Percentiles rank a stretch among this genome's conserved stretches.
Evolutionary conservation across 2,329 filamentous ascomycete species (phyloP).

Genomic region (Thielaviopsis populi): DNA sequence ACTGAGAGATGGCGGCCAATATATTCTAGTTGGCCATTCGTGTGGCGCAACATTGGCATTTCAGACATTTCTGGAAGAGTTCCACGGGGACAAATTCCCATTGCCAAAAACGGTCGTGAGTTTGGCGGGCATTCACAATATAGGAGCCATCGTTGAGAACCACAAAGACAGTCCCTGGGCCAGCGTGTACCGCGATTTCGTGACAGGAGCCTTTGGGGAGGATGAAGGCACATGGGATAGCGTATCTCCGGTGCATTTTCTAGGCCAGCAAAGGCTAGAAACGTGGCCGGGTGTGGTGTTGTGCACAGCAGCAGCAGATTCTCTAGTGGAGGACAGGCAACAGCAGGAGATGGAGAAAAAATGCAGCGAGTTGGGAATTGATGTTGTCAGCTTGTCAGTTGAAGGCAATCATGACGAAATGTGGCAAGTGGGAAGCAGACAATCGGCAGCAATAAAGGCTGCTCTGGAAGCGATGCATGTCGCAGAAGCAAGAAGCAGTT

Average conservation of each 20-base stretch:
- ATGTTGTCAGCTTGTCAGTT: background rate
- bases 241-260: slow-evolving; percentile 26
- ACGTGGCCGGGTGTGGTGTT: background rate
- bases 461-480: background rate
- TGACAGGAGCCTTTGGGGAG: slow-evolving; percentile 32
- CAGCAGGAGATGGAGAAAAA: background rate
- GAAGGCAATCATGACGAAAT: slow-evolving; percentile 11
- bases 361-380: background rate
- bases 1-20: slow-evolving; percentile 28
- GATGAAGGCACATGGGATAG: slow-evolving; percentile 26
- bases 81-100: slow-evolving; percentile 13
- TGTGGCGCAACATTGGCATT: slow-evolving; percentile 43
- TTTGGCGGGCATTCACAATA: slow-evolving; percentile 38
- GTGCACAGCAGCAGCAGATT: slow-evolving; percentile 2
- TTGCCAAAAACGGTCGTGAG: slow-evolving; percentile 28
- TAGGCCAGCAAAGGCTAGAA: background rate
- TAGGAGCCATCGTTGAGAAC: slow-evolving; percentile 22
- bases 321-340: slow-evolving; percentile 12
- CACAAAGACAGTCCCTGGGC: slow-evolving; percentile 24
- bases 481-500: background rate
- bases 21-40: slow-evolving; percentile 46
- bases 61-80: slow-evolving; percentile 27
- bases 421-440: slow-evolving; percentile 8
- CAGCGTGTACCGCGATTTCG: slow-evolving; percentile 29
- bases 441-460: background rate